These are phyloP conservation scores for Bruguiera hainesii DNA, from an alignment of 441 rosid genomes.

Conservation along the genomic window DNA sequence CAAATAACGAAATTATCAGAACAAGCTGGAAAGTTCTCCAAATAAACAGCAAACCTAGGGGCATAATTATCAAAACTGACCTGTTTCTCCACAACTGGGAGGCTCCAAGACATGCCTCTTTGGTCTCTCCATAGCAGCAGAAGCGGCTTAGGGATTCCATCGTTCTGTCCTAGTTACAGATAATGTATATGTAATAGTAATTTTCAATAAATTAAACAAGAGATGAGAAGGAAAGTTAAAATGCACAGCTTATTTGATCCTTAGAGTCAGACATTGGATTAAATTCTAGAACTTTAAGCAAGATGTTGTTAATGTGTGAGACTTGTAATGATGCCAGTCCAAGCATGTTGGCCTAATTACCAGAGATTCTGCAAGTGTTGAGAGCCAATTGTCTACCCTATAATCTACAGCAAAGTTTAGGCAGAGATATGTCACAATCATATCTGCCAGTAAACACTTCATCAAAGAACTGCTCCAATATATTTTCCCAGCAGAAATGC, in stretches of 20 bases:
- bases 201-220: conserved; percentile 11
- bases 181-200: conserved; percentile 9
- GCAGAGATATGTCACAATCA: not conserved
- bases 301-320: not conserved
- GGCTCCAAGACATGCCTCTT: conserved; percentile 23
- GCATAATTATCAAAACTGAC: conserved; percentile 17
- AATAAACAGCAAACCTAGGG: conserved; percentile 8
- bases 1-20: conserved; percentile 26
- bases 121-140: conserved; percentile 24
- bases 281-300: not conserved
- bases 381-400: no score
- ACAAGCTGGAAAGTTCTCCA: conserved; percentile 5
- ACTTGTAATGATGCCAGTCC: no score
- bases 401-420: no score
- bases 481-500: conserved; percentile 8
- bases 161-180: conserved; percentile 43
- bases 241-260: conserved; percentile 7
- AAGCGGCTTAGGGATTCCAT: conserved; percentile 32
- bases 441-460: not conserved
- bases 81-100: conserved; percentile 27
- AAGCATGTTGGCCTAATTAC: no score
- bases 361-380: no score
- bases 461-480: conserved; percentile 6
- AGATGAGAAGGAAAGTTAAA: not conserved
- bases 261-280: conserved; percentile 12